Base-by-base conservation (phyloP, 164 flowering plant species). In the Echeveria elegans region DNA sequence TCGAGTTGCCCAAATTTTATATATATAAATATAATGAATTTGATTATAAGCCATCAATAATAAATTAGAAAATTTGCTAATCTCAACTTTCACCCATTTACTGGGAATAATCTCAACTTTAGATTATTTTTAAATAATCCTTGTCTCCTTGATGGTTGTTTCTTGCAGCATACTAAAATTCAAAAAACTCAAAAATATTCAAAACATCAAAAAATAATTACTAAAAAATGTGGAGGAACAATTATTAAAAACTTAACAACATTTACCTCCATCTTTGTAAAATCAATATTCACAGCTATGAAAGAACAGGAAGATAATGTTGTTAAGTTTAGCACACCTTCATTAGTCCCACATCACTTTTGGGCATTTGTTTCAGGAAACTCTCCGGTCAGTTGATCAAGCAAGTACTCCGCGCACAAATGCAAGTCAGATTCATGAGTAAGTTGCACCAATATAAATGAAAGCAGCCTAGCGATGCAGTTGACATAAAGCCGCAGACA, bases 401-500 rank as follows among this genome's bases (percentile, higher is more conserved):
- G 29, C 58, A 43, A 43, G 47, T 43, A 15, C 16, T 1, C n/a
- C n/a, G n/a, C 3, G 47, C 16, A 43, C 47, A 43, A 43, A 16
- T 43, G 47, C 47, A 52, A 52, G 58, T 52, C 58, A 9, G 58
- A 52, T 23, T 52, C 26, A 52, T 19, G n/a, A n/a, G 6, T 48
- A 21, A 48, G 23, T 53, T 53, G 26, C 8, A 21, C 15, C 23
- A 14, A 18, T 18, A 47, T 2, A 47, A 18, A 18, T 18, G 53
- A 18, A 47, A 47, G 23, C 5, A n/a, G 21, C 4, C 19, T 47
- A 16, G 26, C 9, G 28, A 56, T 56, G 61, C 61, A 56, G 32
- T 26, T 56, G 61, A 56, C 61, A 56, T 56, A 56, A 56, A 56
- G 61, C 1, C 61, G 6, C 6, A 56, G 61, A 56, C 61, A 56